Percentiles rank a stretch among this genome's conserved stretches.
Evolutionary conservation across 2,329 filamentous ascomycete genomes (phyloP).

Genomic region (Xylariaceae sp.): DNA sequence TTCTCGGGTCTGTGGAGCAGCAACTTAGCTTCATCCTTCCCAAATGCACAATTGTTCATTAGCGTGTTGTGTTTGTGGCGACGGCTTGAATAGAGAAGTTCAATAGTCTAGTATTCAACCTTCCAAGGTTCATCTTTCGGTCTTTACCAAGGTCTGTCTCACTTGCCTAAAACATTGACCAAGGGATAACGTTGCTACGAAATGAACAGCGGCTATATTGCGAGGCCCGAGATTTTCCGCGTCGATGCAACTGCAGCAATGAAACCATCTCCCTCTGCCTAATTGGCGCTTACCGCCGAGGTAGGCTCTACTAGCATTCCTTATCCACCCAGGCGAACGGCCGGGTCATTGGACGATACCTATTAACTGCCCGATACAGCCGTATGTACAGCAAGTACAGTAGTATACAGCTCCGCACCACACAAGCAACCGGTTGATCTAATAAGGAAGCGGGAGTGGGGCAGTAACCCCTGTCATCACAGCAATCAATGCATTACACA

Average conservation of each 20-base stretch:
- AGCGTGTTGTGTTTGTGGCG: not conserved
- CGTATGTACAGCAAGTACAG: no score
- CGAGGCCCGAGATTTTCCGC: conserved; percentile 13
- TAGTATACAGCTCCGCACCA: conserved; percentile 11
- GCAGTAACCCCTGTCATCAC: no score
- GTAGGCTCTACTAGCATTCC: not conserved
- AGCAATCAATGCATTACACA: not conserved
- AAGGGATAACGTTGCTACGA: conserved; percentile 2
- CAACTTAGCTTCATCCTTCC: not conserved
- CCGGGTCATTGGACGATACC: conserved; percentile 7
- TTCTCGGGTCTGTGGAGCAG: conserved; percentile 4
- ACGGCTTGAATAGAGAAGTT: not conserved
- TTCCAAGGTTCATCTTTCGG: not conserved
- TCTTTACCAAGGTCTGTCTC: no score
- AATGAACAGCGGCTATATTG: conserved; percentile 10
- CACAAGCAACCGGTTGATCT: conserved; percentile 12
- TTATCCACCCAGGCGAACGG: conserved; percentile 3
- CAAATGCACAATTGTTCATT: not conserved
- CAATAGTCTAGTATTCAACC: not conserved
- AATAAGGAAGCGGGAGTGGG: conserved; percentile 8
- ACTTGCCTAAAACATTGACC: conserved; percentile 10
- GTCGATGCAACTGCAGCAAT: conserved; percentile 4
- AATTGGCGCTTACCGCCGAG: conserved; percentile 1
- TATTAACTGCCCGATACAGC: no score
- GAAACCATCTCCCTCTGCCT: conserved; percentile 6